These are phyloP conservation scores for Kurtzmaniella quercitrusa DNA, from an alignment of 1,139 yeast genomes.

Conservation along the genomic window DNA sequence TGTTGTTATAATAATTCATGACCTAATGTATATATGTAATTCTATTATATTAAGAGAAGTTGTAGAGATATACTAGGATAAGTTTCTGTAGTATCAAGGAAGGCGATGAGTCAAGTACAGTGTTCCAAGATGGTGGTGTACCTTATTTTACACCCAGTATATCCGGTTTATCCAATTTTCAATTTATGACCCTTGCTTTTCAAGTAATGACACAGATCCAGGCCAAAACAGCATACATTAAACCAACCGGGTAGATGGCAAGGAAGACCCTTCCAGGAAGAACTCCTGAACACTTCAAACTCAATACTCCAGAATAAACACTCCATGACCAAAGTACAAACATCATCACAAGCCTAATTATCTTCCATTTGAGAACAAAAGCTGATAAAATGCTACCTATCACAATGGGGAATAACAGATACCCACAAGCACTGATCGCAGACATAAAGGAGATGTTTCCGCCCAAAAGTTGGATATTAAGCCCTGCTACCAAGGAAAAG, in stretches of 20 bases:
- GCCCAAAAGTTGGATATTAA: slow-evolving; percentile 74
- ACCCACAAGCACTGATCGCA: slow-evolving; percentile 78
- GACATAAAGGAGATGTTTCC: slow-evolving; percentile 69
- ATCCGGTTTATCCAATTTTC: too few species aligned
- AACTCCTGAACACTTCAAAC: slow-evolving; percentile 66
- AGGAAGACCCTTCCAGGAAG: slow-evolving; percentile 63
- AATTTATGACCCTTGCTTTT: neutral
- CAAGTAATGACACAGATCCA: slow-evolving; percentile 75
- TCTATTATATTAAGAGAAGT: neutral
- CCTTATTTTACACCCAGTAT: too few species aligned
- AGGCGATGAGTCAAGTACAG: too few species aligned
- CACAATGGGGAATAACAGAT: slow-evolving; percentile 74
- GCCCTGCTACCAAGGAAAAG: slow-evolving; percentile 53
- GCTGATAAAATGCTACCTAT: slow-evolving; percentile 61
- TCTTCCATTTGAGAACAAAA: slow-evolving; percentile 46
- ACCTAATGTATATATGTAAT: neutral
- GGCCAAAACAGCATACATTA: slow-evolving; percentile 67
- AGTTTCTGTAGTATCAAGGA: too few species aligned
- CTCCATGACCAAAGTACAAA: slow-evolving; percentile 65
- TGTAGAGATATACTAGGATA: too few species aligned
- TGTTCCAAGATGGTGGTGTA: too few species aligned
- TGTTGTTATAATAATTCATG: neutral
- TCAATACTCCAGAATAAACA: slow-evolving; percentile 61
- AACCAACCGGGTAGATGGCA: slow-evolving; percentile 76
- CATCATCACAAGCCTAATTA: slow-evolving; percentile 54